Conservation (phyloP, 352 stramenopile species). For the Phytophthora citricola region DNA sequence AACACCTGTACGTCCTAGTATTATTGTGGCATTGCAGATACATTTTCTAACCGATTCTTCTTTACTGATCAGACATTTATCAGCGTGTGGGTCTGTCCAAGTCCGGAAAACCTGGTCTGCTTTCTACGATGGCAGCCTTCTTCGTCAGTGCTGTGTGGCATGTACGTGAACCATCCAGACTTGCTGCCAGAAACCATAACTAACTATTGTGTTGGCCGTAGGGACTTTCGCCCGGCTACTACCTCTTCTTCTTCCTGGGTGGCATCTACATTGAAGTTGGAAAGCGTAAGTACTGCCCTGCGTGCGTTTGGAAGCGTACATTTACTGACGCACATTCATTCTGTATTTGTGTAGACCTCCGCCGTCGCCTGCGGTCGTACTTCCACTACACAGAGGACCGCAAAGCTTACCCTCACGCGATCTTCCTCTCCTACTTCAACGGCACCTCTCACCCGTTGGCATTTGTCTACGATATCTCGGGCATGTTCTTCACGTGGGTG, state of each 20-base stretch:
- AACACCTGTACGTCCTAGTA: slow-evolving; percentile 71
- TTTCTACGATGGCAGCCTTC: slow-evolving; percentile 84
- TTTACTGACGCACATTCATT: slow-evolving; percentile 2
- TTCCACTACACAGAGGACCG: slow-evolving; percentile 91
- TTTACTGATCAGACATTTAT: slow-evolving; percentile 71
- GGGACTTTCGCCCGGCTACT: slow-evolving; percentile 88
- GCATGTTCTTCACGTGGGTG: slow-evolving; percentile 82
- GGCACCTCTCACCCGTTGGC: slow-evolving; percentile 76
- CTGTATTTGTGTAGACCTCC: slow-evolving; percentile 51
- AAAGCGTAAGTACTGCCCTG: slow-evolving; percentile 57
- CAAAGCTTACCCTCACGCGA: slow-evolving; percentile 73
- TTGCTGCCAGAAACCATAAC: background rate
- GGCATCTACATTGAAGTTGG: slow-evolving; percentile 89
- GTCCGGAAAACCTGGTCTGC: slow-evolving; percentile 70
- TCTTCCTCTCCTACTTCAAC: slow-evolving; percentile 85
- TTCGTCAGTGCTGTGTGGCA: slow-evolving; percentile 89
- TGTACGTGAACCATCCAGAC: slow-evolving; percentile 41
- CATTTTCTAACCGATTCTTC: background rate
- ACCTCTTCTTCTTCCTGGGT: slow-evolving; percentile 88
- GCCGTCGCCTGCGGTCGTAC: slow-evolving; percentile 71
- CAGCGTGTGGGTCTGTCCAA: slow-evolving; percentile 84
- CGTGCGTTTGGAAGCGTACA: background rate
- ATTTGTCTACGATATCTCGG: slow-evolving; percentile 78
- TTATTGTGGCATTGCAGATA: background rate
- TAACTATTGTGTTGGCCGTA: slow-evolving; percentile 35